Evolutionary conservation across 2,329 filamentous ascomycete genomes (phyloP), one percentile per base, ranked within the genome.

Genomic region (Fusarium sulawesiense): DNA sequence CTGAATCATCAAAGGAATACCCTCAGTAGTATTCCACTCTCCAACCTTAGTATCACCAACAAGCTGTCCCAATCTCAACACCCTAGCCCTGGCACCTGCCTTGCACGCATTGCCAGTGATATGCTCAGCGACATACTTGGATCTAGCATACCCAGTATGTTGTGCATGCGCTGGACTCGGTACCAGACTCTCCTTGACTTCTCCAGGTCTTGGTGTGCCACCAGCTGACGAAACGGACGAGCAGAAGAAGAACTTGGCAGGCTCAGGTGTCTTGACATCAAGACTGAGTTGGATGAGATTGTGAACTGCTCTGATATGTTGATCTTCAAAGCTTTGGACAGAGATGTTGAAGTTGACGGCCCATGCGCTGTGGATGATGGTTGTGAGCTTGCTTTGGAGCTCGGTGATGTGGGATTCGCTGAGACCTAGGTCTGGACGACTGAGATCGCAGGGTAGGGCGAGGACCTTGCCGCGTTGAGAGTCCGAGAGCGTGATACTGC

Each of bases 301-400:
- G 11, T 78, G 75, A 0, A 83, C 78, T 0, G 83, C 85, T 14
- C 75, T 78, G 57, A 88, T 83, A 66, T 84, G 80, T 56, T 84
- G 78, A 9, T 77, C 72, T 41, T 87, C 86, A 56, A 88, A 88
- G 41, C 80, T 84, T 13, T 78, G 76, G 0, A 88, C 79, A 0
- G 78, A 77, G 48, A 87, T 80, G 71, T 86, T 87, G 75, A 88
- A 88, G 74, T 88, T 88, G 10, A 88, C 86, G 0, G 84, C 79
- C 86, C 86, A 87, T 0, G 86, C 84, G 64, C 80, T 79, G 74
- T 88, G 85, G 25, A 88, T 83, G 21, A 86, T 79, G 10, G 74
- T 73, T 0, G 82, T 83, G 18, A 87, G 71, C 1, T 76, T 68
- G 8, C 56, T 49, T 8, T 53, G 53, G 0, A 85, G 57, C 13